phyloP scores from a whole-genome alignment of 2,329 filamentous ascomycete genomes.

The Rugonectria rugulosa region DNA sequence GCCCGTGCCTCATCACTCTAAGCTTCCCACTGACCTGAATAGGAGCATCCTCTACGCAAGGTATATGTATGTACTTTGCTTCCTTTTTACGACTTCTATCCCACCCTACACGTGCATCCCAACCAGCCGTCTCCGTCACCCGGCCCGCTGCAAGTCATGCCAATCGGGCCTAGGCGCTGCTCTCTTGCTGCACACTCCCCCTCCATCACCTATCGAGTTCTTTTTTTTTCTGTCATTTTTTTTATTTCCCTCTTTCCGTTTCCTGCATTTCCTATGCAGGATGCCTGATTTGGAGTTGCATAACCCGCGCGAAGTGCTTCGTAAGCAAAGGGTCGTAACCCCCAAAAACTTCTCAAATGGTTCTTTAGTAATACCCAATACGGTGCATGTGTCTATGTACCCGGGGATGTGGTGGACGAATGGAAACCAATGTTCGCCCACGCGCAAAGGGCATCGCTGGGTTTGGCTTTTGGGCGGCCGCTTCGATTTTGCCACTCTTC shows the following conservation, averaged over 20 bases:
- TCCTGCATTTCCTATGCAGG: conserved; percentile 4
- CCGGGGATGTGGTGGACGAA: conserved; percentile 4
- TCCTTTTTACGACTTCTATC: background rate
- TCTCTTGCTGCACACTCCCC: background rate
- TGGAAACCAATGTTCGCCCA: background rate
- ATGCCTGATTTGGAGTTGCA: background rate
- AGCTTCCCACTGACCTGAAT: background rate
- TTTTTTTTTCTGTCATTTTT: conserved; percentile 12
- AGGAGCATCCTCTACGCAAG: background rate
- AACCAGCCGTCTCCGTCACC: conserved; percentile 21
- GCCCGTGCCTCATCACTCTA: conserved; percentile 3
- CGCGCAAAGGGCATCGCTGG: too few relatives aligned
- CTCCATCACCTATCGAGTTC: too few relatives aligned
- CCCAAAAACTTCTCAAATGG: background rate
- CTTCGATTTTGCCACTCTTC: too few relatives aligned
- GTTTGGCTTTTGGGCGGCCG: too few relatives aligned
- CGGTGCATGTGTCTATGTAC: conserved; percentile 6
- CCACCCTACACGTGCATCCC: conserved; percentile 9
- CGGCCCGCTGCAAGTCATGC: conserved; percentile 41
- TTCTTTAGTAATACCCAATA: background rate
- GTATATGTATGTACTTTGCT: background rate
- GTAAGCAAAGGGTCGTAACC: background rate
- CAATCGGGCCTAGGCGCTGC: conserved; percentile 35
- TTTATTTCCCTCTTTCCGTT: background rate
- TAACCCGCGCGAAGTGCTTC: background rate